Conservation (phyloP, 352 stramenopile genomes). For the Globisporangium mamillatum region DNA sequence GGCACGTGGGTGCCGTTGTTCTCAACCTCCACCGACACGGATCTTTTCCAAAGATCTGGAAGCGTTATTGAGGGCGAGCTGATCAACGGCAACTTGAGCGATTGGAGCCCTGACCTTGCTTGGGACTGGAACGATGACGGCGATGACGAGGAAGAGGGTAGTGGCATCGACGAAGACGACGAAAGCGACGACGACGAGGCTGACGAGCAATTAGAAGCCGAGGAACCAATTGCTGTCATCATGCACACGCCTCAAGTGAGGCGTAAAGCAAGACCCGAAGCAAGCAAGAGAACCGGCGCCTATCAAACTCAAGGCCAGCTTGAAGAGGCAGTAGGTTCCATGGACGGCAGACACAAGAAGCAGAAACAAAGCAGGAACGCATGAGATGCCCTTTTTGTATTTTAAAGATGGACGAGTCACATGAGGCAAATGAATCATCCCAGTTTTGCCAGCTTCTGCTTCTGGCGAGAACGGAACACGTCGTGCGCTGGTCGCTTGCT, state of each 20-base stretch:
- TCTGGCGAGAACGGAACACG: constrained; percentile 81
- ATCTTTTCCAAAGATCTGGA: constrained; percentile 12
- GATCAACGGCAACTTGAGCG: constrained; percentile 9
- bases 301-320: neutral
- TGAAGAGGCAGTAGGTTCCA: neutral
- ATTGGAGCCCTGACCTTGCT: constrained; percentile 10
- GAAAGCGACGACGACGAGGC: constrained; percentile 44
- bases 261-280: constrained; percentile 5
- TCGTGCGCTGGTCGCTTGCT: constrained; percentile 85
- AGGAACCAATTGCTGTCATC: neutral
- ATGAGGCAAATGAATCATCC: constrained; percentile 28
- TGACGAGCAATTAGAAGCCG: constrained; percentile 13
- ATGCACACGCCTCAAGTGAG: constrained; percentile 16
- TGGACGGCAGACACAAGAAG: constrained; percentile 35
- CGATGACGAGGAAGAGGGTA: constrained; percentile 10
- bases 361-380: constrained; percentile 31
- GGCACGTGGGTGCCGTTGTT: constrained; percentile 10
- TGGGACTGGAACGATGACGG: constrained; percentile 14
- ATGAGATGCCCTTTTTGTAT: constrained; percentile 17
- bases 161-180: constrained; percentile 22
- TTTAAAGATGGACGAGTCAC: constrained; percentile 12
- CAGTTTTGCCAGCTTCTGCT: constrained; percentile 84
- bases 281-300: neutral
- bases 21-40: constrained; percentile 4
- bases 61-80: constrained; percentile 16